These are phyloP conservation scores for Sicyos baderoa DNA, from an alignment of 306 rosid genomes.

Conservation along the genomic window DNA sequence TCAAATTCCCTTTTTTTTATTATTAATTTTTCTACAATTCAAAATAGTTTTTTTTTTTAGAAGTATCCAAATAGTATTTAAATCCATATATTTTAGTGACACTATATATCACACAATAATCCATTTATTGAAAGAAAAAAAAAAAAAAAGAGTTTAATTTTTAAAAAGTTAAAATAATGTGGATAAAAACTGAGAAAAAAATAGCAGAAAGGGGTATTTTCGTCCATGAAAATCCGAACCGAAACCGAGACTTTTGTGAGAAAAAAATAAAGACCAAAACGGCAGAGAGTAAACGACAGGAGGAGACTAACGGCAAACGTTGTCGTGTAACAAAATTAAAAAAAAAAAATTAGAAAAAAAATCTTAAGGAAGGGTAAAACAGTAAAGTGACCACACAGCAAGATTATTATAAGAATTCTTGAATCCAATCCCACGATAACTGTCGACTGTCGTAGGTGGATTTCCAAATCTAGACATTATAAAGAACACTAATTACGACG, in stretches of 20 bases:
- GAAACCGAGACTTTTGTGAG: neutral
- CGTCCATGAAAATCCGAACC: neutral
- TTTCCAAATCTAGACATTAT: neutral
- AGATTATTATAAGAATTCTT: neutral
- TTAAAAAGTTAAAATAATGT: too few species aligned
- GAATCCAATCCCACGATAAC: neutral
- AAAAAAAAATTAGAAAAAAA: neutral
- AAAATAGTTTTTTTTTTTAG: too few species aligned
- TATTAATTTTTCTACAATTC: too few species aligned
- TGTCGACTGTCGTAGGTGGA: neutral
- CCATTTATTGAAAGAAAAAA: too few species aligned
- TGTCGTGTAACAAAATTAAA: neutral
- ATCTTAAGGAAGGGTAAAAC: neutral
- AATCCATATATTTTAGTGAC: too few species aligned
- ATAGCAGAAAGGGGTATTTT: neutral
- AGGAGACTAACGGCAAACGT: slow-evolving; percentile 1
- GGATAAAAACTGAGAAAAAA: neutral
- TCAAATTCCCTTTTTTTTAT: too few species aligned
- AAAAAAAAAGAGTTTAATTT: too few species aligned
- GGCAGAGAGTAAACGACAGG: neutral
- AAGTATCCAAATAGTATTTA: too few species aligned
- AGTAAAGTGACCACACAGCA: neutral
- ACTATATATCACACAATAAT: too few species aligned
- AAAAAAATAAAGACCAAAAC: neutral
- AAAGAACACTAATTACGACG: neutral